A percentile compares a stretch with the other conserved stretches of the same genome.
Conservation (phyloP, 805 yeast species). For the Saccharomyces jurei region DNA sequence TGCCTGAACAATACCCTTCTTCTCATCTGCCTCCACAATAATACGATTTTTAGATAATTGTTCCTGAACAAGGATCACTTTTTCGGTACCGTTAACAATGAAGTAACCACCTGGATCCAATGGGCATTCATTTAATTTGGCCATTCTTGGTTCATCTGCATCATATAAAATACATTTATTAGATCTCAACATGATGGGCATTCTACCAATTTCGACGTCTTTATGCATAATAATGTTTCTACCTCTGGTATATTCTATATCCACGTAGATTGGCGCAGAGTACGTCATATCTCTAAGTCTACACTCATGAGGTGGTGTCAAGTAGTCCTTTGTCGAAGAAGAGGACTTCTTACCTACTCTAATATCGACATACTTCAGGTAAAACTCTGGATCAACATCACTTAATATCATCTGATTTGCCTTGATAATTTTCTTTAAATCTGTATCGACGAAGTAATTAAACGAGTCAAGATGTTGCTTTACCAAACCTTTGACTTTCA, state of each 20-base stretch:
- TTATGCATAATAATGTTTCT: conserved; percentile 82
- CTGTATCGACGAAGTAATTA: conserved; percentile 90
- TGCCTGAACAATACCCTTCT: conserved; percentile 90
- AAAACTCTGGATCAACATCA: conserved; percentile 96
- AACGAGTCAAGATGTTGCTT: conserved; percentile 98
- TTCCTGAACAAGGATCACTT: conserved; percentile 93
- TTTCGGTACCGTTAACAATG: conserved; percentile 95
- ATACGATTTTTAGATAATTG: conserved; percentile 95
- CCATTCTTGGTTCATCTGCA: conserved; percentile 76
- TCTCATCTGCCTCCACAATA: conserved; percentile 94
- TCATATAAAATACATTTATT: conserved; percentile 84
- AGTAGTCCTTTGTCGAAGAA: conserved; percentile 47
- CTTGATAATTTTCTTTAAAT: conserved; percentile 80
- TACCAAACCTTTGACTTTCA: conserved; percentile 91
- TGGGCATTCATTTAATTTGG: conserved; percentile 85
- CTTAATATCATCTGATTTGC: conserved; percentile 86
- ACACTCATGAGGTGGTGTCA: conserved; percentile 89
- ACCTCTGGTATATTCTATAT: conserved; percentile 95
- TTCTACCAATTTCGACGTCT: conserved; percentile 90
- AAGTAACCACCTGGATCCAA: conserved; percentile 98
- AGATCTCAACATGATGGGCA: conserved; percentile 97
- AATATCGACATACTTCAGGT: conserved; percentile 85
- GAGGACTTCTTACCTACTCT: conserved; percentile 77
- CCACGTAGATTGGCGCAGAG: conserved; percentile 92
- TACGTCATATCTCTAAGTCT: conserved; percentile 88